Evolutionary conservation across 306 rosid species (phyloP), one percentile per base, ranked within the genome.

Genomic region (Boehmeria nivea): DNA sequence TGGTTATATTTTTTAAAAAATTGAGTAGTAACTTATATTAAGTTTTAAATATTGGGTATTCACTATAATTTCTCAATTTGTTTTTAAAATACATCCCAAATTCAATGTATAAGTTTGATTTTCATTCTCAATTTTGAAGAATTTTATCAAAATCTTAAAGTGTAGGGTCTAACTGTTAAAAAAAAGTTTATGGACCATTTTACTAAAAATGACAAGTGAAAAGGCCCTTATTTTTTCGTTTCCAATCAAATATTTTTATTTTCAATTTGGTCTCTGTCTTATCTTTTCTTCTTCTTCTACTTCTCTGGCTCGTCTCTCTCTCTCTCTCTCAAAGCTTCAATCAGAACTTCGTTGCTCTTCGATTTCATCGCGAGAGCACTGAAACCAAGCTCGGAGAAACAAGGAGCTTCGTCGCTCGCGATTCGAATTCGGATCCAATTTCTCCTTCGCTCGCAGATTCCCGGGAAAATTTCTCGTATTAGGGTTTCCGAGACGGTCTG

Each of bases 401-500:
- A 4, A 31, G 8, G 36, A 31, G 9, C 9, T 10, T 6, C 2
- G 1, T 31, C 36, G 36, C 36, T 31, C 36, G n/a, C 21, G 14
- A 15, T 58, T 37, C 8, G 14, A 44, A 18, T 63, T 19, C 43
- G 31, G 22, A 51, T 51, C 3, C 8, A 53, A 24, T 18, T 54
- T 18, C 15, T 27, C 20, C 38, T 27, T 42, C 45, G 1, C 1
- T 31, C 36, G 36, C 72, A 15, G 37, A 33, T 40, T 42, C 64
- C 21, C 9, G 18, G 3, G n/a, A 23, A 1, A n/a, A 25, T 1
- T 20, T 42, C 39, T n/a, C 9, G 24, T 25, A 15, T 38, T 55
- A 60, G 76, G 76, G 72, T 51, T 66, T 61, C 57, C 34, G 48
- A 45, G 57, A 25, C 58, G 17, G 10, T 33, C 26, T 14, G 26